Base-by-base conservation (phyloP, 768 basidiomycete genomes). In the Mycena haematopus region DNA sequence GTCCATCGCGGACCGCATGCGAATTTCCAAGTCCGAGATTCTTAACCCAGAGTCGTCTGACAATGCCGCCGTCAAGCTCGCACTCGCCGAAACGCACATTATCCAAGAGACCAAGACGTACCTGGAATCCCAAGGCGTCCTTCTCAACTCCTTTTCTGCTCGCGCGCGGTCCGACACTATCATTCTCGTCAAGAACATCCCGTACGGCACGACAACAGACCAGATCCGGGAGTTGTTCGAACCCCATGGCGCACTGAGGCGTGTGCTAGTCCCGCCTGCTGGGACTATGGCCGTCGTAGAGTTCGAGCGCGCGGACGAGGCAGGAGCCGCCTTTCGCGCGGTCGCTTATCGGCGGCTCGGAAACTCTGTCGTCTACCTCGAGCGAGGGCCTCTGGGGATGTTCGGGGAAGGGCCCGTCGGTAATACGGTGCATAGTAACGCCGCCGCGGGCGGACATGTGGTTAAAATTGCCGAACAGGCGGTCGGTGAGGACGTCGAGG, bases 141-240 rank as follows among this genome's bases (percentile, higher is more conserved):
- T 86, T 21, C 75, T 91, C 1, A 80, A 84, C 2, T 79, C 86
- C 0, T 88, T 91, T 66, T 79, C 81, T 4, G 75, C 82, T 1
- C 75, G 75, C 14, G 77, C 77, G 4, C 82, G 86, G 15, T 96
- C 94, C 0, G 86, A 91, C 68, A 96, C 92, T 0, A 86, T 82
- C 35, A 88, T 99, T 64, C 84, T 99, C 19, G 91, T 98, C 65
- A 99, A 99, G 79, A 99, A 99, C 76, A 94, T 99, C 47, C 96
- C 97, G 0, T 96, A 91, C 70, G 94, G 92, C 7, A 96, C 95
- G 3, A 85, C 89, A 0, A 75, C 79, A 0, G 83, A 86, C 19
- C 86, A 93, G 65, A 86, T 99, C n/a, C 84, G 84, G 24, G 88
- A 88, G 62, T 73, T 98, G 51, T 95, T 99, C 69, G 83, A 86